phyloP scores from a whole-genome alignment of 805 yeast species.

The Hanseniaspora mollemarum region DNA sequence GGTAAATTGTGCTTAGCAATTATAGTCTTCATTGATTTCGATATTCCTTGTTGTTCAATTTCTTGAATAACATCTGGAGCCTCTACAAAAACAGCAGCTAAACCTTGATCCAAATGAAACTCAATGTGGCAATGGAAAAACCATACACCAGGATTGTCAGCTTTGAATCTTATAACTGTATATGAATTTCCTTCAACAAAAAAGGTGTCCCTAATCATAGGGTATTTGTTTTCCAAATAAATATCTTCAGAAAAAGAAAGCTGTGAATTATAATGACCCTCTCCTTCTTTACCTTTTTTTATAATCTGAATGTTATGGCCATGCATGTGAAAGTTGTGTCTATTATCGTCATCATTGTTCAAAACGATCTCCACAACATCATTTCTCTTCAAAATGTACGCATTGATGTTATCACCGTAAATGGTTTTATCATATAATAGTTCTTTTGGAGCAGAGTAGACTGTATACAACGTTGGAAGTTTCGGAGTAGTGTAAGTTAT shows the following conservation, averaged over 20 bases:
- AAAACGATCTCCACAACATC: conserved; percentile 66
- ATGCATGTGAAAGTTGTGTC: conserved; percentile 70
- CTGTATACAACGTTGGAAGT: conserved; percentile 59
- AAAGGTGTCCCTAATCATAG: conserved; percentile 60
- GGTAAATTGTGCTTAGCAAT: conserved; percentile 41
- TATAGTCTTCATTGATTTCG: conserved; percentile 39
- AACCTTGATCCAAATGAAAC: conserved; percentile 75
- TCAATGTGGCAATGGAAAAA: conserved; percentile 85
- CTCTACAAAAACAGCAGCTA: conserved; percentile 60
- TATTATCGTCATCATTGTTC: conserved; percentile 69
- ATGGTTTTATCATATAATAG: conserved; percentile 46
- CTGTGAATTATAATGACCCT: conserved; percentile 42
- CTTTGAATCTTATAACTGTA: conserved; percentile 57
- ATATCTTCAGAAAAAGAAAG: conserved; percentile 19
- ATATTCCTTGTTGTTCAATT: conserved; percentile 23
- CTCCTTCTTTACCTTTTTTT: conserved; percentile 43
- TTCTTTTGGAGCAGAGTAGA: conserved; percentile 46
- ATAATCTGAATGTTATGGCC: conserved; percentile 62
- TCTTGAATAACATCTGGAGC: conserved; percentile 48
- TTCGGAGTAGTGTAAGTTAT: conserved; percentile 54
- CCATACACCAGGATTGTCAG: conserved; percentile 91
- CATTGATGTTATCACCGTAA: conserved; percentile 62
- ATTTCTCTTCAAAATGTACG: conserved; percentile 46
- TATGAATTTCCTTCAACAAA: conserved; percentile 57
- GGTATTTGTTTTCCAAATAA: conserved; percentile 31